Evolutionary conservation across 1,284 basidiomycete species (phyloP), one percentile per base, ranked within the genome.

Genomic region (Irpex sp.): DNA sequence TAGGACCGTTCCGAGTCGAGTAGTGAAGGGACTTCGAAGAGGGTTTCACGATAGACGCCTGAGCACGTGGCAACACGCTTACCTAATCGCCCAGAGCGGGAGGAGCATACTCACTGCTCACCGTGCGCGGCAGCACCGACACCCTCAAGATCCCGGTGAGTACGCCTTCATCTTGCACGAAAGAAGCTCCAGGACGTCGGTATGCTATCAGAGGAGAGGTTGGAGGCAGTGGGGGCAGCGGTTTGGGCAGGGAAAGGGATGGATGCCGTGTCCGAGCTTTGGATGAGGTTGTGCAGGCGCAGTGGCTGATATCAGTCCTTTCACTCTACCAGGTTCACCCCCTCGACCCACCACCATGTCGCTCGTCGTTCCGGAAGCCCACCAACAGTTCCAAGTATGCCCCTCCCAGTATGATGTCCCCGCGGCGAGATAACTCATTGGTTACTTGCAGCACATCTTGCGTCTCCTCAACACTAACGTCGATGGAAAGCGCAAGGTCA

Each of bases 381-480:
- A 97, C 78, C 88, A 92, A 76, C 93, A 96, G 81, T 96, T 95
- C 81, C 94, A 95, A 83, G 92, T 93, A 67, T 67, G 81, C 54
- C 8, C 36, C 9, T 33, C 31, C 56, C 19, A 57, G 47, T 36
- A 51, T 55, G 62, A 51, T 43, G 26, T 47, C 15, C 39, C 15
- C 39, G 31, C 35, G 21, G 46, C 19, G 15, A 46, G 46, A 19
- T 15, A 46, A 61, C 51, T 39, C 13, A 21, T 6, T 54, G 31
- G 46, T 26, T 15, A 54, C 59, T 68, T 71, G 69, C 71, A 96
- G 92, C 94, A 97, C 87, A 97, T 97, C 79, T 82, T 98, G 68
- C 95, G 97, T 93, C 87, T 99, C 63, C 88, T 99, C 76, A 98
- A 99, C 88, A 99, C 97, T 77, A 99, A 99, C 83, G 97, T 99